Base-by-base conservation (phyloP, 345 rosid genomes). In the Syzygium grande region DNA sequence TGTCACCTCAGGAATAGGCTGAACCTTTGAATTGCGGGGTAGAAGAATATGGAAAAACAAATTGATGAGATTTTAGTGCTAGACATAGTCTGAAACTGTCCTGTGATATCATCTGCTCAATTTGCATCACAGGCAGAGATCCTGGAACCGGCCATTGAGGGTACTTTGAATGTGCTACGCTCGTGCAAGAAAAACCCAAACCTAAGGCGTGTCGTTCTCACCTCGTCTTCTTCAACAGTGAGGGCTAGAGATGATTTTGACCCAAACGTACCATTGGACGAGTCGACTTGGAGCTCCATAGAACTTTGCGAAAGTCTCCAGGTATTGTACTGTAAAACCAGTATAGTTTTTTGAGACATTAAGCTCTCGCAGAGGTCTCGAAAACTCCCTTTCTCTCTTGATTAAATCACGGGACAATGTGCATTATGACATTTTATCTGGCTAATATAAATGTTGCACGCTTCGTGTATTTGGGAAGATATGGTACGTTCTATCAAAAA, bases 141-240 rank as follows among this genome's bases (percentile, higher is more conserved):
- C 58, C 19, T 97, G 90, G 91, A 92, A 86, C 99, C 99, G 15
- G 98, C 99, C 27, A 87, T 96, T 52, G 92, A 93, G 53, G 99
- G 99, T 10, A 97, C 99, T 2, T 49, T 97, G 88, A 97, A 97
- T 87, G 98, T 97, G 85, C 91, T 97, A 84, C 90, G 95, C 51
- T 97, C 99, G 34, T 97, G 99, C 85, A 85, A 88, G 94, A 96
- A 92, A 91, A 96, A 93, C 84, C 93, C 92, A 38, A 88, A 87
- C 15, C 90, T 96, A 17, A 94, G 91, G 89, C 96, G 99, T 16
- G 97, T 96, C 41, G 94, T 97, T 89, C 92, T 97, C 86, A 96
- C 99, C 55, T 97, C 99, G 1, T 97, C 99, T 51, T 97, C 99
- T 54, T 94, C 99, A 51, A 90, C 99, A 7, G 90, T 93, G 89